Base-by-base conservation (phyloP, 257 asterid species). In the Solanum virginianum region DNA sequence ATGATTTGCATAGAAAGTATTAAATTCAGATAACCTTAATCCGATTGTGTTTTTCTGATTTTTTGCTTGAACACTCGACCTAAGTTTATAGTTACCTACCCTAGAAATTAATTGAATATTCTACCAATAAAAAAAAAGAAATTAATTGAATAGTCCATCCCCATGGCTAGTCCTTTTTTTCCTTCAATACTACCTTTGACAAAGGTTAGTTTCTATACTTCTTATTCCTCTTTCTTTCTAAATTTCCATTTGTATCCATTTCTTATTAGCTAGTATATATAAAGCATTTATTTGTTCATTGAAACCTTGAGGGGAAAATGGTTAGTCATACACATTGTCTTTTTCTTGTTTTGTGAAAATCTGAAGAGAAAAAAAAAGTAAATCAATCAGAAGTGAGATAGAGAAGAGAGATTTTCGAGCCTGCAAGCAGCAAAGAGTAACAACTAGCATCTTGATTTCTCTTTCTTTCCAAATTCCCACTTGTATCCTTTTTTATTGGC, bases 1-100 rank as follows among this genome's bases (percentile, higher is more conserved):
- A 32, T 32, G 2, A 0, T 32, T 0, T 16, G 6, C 0, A 4
- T 8, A 5, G 1, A 0, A 68, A 68, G 4, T 68, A 32, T 2
- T 66, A 6, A 0, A 0, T 66, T 32, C 72, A 65, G 15, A 66
- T 29, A 29, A 65, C 14, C 1, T 3, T 6, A 5, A 15, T 55
- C 5, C 7, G 3, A 29, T n/a, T 3, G 22, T 56, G 9, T 15
- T 16, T 16, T 11, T 71, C 20, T 71, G 1, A 43, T 6, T 4
- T 72, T 72, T 72, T 71, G n/a, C 55, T 71, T 20, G 6, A 11
- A 43, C 80, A 71, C 32, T 71, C 47, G 20, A 43, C 57, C 11
- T n/a, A 72, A 13, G 12, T 43, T 20, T 20, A 11, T 71, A 70
- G 24, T n/a, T 45, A 45, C 60, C 15, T 22, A 75, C n/a, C 60